Conservation (phyloP, 306 rosid genomes). For the Trifolium repens region DNA sequence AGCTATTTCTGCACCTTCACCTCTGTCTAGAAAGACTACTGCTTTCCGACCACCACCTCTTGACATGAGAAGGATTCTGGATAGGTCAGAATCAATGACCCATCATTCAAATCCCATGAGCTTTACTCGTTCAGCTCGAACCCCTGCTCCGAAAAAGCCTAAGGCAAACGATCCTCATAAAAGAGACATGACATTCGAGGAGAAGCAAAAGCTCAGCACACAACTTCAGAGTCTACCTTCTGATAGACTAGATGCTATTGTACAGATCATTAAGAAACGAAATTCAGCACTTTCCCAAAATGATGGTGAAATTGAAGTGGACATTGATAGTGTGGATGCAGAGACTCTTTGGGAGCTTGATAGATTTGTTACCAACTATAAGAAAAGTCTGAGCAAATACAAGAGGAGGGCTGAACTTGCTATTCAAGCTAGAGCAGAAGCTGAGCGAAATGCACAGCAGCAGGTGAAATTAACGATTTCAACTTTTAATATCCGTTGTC, state of each 20-base stretch:
- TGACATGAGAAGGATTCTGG: slow-evolving; percentile 82
- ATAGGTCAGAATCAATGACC: slow-evolving; percentile 75
- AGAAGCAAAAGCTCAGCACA: slow-evolving; percentile 87
- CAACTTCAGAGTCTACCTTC: slow-evolving; percentile 87
- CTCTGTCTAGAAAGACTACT: slow-evolving; percentile 68
- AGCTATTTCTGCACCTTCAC: slow-evolving; percentile 61
- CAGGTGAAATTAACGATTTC: slow-evolving; percentile 51
- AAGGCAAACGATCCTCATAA: slow-evolving; percentile 91
- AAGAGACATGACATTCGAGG: slow-evolving; percentile 93
- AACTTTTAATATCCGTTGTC: background rate
- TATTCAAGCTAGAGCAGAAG: slow-evolving; percentile 61
- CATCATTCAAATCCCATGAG: slow-evolving; percentile 55
- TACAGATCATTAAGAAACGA: slow-evolving; percentile 85
- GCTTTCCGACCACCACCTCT: slow-evolving; percentile 70
- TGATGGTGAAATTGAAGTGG: slow-evolving; percentile 95
- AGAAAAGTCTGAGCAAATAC: slow-evolving; percentile 93
- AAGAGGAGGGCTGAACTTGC: slow-evolving; percentile 92
- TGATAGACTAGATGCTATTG: slow-evolving; percentile 80
- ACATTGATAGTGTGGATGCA: slow-evolving; percentile 86
- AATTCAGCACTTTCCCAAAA: slow-evolving; percentile 73
- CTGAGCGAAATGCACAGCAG: slow-evolving; percentile 51
- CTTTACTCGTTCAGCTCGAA: slow-evolving; percentile 71
- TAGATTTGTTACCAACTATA: slow-evolving; percentile 87
- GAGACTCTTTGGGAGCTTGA: slow-evolving; percentile 98
- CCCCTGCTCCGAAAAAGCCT: slow-evolving; percentile 94